Percentiles rank a stretch among this genome's conserved stretches.
Evolutionary conservation across 2,329 filamentous ascomycete species (phyloP).

Genomic region (Alternaria consortialis): DNA sequence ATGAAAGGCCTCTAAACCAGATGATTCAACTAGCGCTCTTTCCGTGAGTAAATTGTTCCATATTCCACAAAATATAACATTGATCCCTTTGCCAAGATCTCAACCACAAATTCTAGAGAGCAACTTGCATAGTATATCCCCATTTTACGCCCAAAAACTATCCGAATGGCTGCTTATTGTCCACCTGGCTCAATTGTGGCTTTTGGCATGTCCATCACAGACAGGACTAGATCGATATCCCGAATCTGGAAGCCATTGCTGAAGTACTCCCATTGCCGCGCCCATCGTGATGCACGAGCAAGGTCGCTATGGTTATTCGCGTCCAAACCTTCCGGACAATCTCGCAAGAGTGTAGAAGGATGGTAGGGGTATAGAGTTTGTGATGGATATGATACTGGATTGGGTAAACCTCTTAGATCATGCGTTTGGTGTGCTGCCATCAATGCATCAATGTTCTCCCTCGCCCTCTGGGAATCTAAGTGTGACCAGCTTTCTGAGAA

Average conservation of each 20-base stretch:
- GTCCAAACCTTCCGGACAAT: not conserved
- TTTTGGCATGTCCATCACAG: not conserved
- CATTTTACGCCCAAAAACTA: not conserved
- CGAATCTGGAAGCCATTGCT: not conserved
- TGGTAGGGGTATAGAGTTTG: not conserved
- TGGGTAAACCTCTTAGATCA: not conserved
- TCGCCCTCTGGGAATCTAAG: not conserved
- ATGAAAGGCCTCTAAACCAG: not conserved
- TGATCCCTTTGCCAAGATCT: not conserved
- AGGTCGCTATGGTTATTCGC: not conserved
- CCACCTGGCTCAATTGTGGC: not conserved
- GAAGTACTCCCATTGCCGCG: not conserved
- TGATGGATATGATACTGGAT: not conserved
- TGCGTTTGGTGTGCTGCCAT: slow-evolving; percentile 7
- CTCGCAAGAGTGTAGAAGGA: not conserved
- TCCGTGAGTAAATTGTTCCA: not conserved
- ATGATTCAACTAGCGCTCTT: not conserved
- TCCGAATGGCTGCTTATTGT: not conserved
- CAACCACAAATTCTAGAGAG: not conserved
- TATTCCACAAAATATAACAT: not conserved
- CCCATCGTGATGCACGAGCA: not conserved
- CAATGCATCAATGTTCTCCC: slow-evolving; percentile 5
- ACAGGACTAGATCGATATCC: not conserved
- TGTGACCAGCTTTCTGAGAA: not conserved
- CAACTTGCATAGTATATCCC: not conserved